phyloP scores from a whole-genome alignment of 208 protist genomes.

The Trypanosoma vivax region DNA sequence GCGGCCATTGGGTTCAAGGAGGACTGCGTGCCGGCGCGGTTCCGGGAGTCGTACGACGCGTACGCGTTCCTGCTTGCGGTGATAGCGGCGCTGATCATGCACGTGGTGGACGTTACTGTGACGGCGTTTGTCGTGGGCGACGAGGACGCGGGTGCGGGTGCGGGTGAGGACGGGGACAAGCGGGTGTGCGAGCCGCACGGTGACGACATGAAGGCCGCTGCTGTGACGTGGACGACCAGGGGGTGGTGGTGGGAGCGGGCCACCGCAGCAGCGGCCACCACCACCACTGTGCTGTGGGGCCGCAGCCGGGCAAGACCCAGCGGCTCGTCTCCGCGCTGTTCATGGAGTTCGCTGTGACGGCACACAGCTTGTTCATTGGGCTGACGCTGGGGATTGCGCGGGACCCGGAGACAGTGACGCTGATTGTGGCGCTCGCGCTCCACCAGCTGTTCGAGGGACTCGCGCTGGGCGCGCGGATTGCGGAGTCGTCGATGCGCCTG shows the following conservation, averaged over 20 bases:
- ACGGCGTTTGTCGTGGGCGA: background rate
- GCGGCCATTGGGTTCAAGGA: slow-evolving; percentile 24
- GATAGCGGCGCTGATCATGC: slow-evolving; percentile 48
- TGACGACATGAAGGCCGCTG: background rate
- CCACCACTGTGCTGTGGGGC: background rate
- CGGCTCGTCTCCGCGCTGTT: slow-evolving; percentile 30
- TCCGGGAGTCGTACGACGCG: slow-evolving; percentile 32
- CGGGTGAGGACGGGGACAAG: background rate
- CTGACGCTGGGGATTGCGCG: slow-evolving; percentile 41
- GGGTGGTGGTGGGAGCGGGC: too few relatives aligned
- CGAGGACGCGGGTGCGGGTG: background rate
- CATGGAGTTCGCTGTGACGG: slow-evolving; percentile 47
- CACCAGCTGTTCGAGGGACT: slow-evolving; percentile 72
- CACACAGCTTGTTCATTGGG: slow-evolving; percentile 69
- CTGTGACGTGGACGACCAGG: background rate
- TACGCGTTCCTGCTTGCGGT: slow-evolving; percentile 53
- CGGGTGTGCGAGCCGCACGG: background rate
- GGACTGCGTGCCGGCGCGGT: slow-evolving; percentile 35
- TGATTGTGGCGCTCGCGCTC: slow-evolving; percentile 48
- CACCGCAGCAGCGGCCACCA: slow-evolving; percentile 6
- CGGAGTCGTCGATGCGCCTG: slow-evolving; percentile 46
- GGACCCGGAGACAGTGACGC: slow-evolving; percentile 30
- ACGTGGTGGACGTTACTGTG: slow-evolving; percentile 36
- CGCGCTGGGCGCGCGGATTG: slow-evolving; percentile 46
- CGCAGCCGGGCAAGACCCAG: background rate